phyloP scores from a whole-genome alignment of 2,329 filamentous ascomycete genomes.

The Hawksworthiomyces lignivorus region DNA sequence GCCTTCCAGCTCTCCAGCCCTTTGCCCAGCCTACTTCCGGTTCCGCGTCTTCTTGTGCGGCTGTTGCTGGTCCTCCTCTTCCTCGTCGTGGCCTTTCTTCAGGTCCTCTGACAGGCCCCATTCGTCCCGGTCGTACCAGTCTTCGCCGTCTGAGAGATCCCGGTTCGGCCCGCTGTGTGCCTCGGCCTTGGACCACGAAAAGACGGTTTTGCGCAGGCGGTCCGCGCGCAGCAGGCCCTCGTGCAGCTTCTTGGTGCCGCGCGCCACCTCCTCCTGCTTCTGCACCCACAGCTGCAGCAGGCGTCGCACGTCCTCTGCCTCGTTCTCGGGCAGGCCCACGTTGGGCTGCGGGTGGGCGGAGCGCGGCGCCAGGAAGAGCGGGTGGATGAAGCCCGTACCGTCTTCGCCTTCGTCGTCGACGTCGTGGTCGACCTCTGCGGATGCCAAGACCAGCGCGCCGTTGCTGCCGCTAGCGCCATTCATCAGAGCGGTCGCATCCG shows the following conservation, averaged over 20 bases:
- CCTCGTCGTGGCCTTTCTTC: conserved; percentile 74
- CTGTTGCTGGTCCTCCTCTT: conserved; percentile 63
- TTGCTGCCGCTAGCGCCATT: not conserved
- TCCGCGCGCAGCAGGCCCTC: conserved; percentile 66
- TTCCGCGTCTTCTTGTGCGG: conserved; percentile 55
- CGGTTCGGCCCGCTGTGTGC: conserved; percentile 57
- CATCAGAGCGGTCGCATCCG: no score
- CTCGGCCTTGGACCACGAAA: conserved; percentile 71
- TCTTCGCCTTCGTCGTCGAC: not conserved
- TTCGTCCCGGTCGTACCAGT: conserved; percentile 80
- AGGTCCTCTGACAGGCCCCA: conserved; percentile 68
- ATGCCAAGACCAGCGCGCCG: no score
- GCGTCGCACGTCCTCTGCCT: conserved; percentile 72
- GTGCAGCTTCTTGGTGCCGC: conserved; percentile 60
- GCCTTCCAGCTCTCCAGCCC: not conserved
- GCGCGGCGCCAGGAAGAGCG: conserved; percentile 61
- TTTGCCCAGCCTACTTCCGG: conserved; percentile 30
- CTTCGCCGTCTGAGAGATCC: conserved; percentile 81
- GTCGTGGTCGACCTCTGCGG: not conserved
- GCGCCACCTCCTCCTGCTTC: conserved; percentile 77
- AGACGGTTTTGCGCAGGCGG: conserved; percentile 61
- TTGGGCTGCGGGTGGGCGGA: conserved; percentile 59
- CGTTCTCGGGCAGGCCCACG: conserved; percentile 60
- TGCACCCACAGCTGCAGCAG: conserved; percentile 71
- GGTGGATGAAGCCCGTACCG: conserved; percentile 55